These are phyloP conservation scores for Phytophthora idaei DNA, from an alignment of 352 stramenopile species.

Conservation along the genomic window DNA sequence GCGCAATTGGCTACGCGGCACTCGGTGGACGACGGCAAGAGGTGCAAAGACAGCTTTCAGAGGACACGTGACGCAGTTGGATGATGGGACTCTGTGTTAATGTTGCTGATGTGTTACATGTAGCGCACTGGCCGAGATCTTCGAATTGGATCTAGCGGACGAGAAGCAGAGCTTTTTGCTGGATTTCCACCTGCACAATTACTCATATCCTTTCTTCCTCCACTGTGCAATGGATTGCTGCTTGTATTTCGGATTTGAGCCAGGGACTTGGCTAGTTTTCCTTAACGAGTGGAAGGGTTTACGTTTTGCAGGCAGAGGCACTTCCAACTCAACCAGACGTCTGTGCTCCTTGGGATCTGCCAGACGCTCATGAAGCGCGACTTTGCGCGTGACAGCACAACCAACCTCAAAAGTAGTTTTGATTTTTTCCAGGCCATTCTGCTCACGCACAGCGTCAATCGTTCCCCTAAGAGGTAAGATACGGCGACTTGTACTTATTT, in stretches of 20 bases:
- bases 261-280: conserved; percentile 5
- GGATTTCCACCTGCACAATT: conserved; percentile 65
- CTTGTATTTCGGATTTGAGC: not conserved
- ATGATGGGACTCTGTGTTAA: not conserved
- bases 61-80: not conserved
- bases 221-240: conserved; percentile 1
- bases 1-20: conserved; percentile 41
- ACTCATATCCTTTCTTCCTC: conserved; percentile 59
- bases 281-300: conserved; percentile 24
- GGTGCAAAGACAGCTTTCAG: conserved; percentile 26
- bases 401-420: conserved; percentile 61
- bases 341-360: conserved; percentile 70
- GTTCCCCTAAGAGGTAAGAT: conserved; percentile 66
- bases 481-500: not conserved
- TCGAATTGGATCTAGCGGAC: conserved; percentile 48
- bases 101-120: conserved; percentile 3
- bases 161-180: conserved; percentile 54
- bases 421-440: conserved; percentile 63
- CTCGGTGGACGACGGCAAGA: conserved; percentile 64
- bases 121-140: conserved; percentile 57
- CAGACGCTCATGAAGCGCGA: conserved; percentile 71
- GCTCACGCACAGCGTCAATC: conserved; percentile 71
- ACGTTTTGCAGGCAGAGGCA: conserved; percentile 73
- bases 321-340: conserved; percentile 63
- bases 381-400: conserved; percentile 47